Evolutionary conservation across 108 stramenopile genomes (phyloP), one percentile per base, ranked within the genome.

Genomic region (Conticribra weissflogii): DNA sequence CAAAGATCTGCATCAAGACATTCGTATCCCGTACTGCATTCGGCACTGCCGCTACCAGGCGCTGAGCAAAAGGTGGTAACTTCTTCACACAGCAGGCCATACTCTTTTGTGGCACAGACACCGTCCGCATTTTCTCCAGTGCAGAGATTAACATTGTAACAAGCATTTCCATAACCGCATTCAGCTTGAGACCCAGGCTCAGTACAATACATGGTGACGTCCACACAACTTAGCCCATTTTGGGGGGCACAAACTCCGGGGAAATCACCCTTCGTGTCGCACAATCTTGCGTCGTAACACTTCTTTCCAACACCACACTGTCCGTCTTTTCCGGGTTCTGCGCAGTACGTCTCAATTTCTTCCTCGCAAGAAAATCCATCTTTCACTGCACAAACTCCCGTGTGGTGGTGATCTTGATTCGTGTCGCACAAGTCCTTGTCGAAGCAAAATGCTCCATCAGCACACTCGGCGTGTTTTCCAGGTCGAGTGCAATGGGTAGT

Each of bases 1-100:
- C 56, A 58, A 17, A 58, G 56, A 18, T 58, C 12, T 31, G 25
- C 30, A 5, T 58, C 56, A 32, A 30, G 14, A 31, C 56, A 58
- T 25, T 25, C n/a, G 18, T 32, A 18, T 3, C 56, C 56, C 8
- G 56, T 7, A 30, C 56, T 30, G 18, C 56, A 58, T 30, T 58
- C 56, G 56, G 56, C 56, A 14, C 30, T 14, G 9, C 31, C 28
- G 1, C 56, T 41, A 9, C 36, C 36, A 12, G 50, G 50, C 3
- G 50, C n/a, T 12, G 50, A 51, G 18, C 50, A 51, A 51, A 51
- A 51, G 21, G 50, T 51, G 21, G 50, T 51, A n/a, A 51, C 15
- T 16, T n/a, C 50, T 25, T 8, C 46, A 23, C 62, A 50, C 2
- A 0, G 0, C 30, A 63, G 24, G 28, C 14, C 24, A 47, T 28